Evolutionary conservation across 2,329 filamentous ascomycete species (phyloP).

Genomic region (Myriosclerotinia curreyana): DNA sequence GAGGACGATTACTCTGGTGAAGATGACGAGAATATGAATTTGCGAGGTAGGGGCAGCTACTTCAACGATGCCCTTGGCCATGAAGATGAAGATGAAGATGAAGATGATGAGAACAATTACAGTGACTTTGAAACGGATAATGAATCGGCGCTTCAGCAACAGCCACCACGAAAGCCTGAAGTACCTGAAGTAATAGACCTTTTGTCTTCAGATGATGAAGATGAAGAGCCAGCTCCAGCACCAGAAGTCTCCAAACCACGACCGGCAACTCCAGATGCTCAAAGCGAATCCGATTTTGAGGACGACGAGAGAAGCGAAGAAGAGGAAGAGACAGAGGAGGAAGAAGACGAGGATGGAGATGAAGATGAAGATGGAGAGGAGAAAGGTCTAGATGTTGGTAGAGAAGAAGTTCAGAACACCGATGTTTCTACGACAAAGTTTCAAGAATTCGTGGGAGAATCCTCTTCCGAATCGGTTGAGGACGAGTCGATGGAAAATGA

Average conservation of each 20-base stretch:
- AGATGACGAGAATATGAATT: constrained; percentile 24
- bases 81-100: constrained; percentile 25
- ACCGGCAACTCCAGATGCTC: not conserved
- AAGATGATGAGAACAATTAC: constrained; percentile 28
- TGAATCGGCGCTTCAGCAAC: constrained; percentile 24
- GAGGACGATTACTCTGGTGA: constrained; percentile 39
- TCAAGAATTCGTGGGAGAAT: constrained; percentile 1
- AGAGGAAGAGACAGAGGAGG: constrained; percentile 19
- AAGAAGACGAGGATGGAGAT: constrained; percentile 4
- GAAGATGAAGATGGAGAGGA: constrained; percentile 16
- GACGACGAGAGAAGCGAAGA: constrained; percentile 23
- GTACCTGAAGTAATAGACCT: constrained; percentile 38
- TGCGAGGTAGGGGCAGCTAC: not conserved
- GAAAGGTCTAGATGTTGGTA: not conserved
- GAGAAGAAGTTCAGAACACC: not conserved
- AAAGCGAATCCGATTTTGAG: constrained; percentile 3
- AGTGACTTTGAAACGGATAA: constrained; percentile 33
- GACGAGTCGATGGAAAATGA: not conserved
- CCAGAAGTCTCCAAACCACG: constrained; percentile 35
- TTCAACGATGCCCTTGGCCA: constrained; percentile 4
- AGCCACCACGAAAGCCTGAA: constrained; percentile 27
- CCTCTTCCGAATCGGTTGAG: constrained; percentile 6
- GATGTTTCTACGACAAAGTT: not conserved
- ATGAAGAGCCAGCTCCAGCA: constrained; percentile 8
- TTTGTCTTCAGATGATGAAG: constrained; percentile 36